phyloP scores from a whole-genome alignment of 768 basidiomycete genomes.

The Suillus spraguei region DNA sequence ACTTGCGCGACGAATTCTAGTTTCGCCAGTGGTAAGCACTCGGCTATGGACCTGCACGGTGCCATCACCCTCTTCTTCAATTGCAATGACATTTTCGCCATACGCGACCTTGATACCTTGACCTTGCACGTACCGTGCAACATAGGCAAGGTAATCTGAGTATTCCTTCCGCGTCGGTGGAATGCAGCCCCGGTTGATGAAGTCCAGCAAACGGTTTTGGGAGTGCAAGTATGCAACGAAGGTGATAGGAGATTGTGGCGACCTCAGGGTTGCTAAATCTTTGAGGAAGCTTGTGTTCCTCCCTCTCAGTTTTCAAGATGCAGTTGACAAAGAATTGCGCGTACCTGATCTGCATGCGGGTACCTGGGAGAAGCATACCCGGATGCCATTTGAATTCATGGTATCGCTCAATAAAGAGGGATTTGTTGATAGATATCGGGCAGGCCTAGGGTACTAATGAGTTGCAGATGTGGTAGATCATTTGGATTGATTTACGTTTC shows the following conservation, averaged over 20 bases:
- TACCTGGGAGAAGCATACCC: constrained; percentile 54
- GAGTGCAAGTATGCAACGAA: constrained; percentile 56
- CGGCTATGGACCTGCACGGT: constrained; percentile 43
- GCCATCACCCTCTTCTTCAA: constrained; percentile 35
- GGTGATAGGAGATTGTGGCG: constrained; percentile 51
- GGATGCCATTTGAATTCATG: constrained; percentile 55
- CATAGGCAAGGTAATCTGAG: constrained; percentile 57
- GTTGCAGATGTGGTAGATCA: not conserved
- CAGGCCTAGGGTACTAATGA: constrained; percentile 15
- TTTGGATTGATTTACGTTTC: constrained; percentile 16
- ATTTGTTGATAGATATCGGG: constrained; percentile 28
- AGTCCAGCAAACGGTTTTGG: constrained; percentile 48
- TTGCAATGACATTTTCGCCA: constrained; percentile 47
- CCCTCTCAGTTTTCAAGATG: constrained; percentile 13
- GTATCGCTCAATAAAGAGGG: constrained; percentile 53
- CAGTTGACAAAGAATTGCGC: constrained; percentile 4
- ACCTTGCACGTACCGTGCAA: constrained; percentile 44
- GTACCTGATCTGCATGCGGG: constrained; percentile 56
- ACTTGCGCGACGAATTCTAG: constrained; percentile 40
- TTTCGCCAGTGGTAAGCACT: constrained; percentile 37
- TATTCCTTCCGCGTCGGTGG: constrained; percentile 56
- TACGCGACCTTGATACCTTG: constrained; percentile 46
- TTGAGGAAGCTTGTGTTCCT: constrained; percentile 45
- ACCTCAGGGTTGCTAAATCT: constrained; percentile 55
- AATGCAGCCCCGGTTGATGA: constrained; percentile 55